Conservation (phyloP, 345 rosid genomes). For the Cochlearia excelsa region DNA sequence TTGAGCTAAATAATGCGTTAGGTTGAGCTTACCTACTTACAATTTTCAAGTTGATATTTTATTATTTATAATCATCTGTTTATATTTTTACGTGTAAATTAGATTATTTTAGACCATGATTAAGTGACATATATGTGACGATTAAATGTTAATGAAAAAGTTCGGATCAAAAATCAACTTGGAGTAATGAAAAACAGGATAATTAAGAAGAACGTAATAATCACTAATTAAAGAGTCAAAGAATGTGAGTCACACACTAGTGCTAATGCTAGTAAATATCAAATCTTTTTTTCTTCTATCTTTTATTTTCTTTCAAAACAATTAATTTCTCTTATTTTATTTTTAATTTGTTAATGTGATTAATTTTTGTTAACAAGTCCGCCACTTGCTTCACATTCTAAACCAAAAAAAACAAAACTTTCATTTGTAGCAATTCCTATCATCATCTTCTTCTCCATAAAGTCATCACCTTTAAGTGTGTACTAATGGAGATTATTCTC, state of each 20-base stretch:
- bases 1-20: constrained; percentile 24
- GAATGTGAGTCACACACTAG: constrained; percentile 7
- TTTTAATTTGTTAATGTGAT: constrained; percentile 17
- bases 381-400: constrained; percentile 31
- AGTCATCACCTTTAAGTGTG: constrained; percentile 31
- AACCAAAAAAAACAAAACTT: constrained; percentile 5
- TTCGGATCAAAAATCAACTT: constrained; percentile 2
- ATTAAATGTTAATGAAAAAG: background rate
- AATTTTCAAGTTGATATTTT: constrained; percentile 13
- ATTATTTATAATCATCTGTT: background rate
- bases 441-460: constrained; percentile 23
- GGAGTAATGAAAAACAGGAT: background rate
- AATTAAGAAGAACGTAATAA: background rate
- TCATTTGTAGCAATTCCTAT: constrained; percentile 19
- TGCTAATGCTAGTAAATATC: constrained; percentile 27
- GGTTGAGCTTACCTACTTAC: constrained; percentile 24
- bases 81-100: background rate
- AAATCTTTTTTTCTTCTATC: background rate
- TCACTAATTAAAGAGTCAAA: constrained; percentile 15
- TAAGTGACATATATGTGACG: background rate
- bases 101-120: background rate
- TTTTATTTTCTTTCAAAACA: background rate
- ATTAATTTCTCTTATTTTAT: background rate
- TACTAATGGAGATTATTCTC: constrained; percentile 31
- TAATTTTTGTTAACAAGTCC: constrained; percentile 17